Conservation (phyloP, 2,329 filamentous ascomycete species). For the Cercospora janseana region DNA sequence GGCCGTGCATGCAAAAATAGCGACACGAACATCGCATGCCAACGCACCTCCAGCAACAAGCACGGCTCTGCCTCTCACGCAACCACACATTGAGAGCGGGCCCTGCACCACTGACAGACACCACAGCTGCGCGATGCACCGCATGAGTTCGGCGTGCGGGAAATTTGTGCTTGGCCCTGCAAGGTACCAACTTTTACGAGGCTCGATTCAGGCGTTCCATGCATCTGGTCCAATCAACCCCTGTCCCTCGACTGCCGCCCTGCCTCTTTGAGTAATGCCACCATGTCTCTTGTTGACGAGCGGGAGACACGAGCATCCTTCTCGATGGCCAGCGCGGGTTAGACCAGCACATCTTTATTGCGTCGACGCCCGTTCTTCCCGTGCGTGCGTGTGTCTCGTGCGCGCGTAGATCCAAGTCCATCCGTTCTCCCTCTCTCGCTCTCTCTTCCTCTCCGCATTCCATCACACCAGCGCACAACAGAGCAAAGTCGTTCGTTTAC, state of each 20-base stretch:
- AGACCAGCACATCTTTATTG: not conserved
- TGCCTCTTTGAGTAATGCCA: slow-evolving; percentile 12
- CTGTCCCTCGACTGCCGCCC: not conserved
- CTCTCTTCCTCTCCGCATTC: not conserved
- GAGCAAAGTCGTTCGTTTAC: too few species aligned
- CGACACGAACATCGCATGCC: not conserved
- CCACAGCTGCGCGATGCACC: too few species aligned
- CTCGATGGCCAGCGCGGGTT: not conserved
- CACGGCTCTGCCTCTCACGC: too few species aligned
- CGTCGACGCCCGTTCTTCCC: too few species aligned
- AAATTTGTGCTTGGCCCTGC: slow-evolving; percentile 17
- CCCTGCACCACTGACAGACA: not conserved
- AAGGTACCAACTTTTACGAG: slow-evolving; percentile 15
- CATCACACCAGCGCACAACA: not conserved
- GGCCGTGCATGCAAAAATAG: not conserved
- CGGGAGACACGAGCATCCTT: not conserved
- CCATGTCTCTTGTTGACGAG: slow-evolving; percentile 11
- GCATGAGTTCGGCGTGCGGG: slow-evolving; percentile 5
- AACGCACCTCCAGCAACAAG: not conserved
- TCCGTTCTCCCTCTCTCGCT: not conserved
- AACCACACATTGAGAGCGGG: slow-evolving; percentile 5
- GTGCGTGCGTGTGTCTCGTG: too few species aligned
- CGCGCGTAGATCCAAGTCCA: too few species aligned
- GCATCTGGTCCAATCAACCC: slow-evolving; percentile 7
- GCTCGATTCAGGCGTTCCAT: not conserved